Conservation (phyloP, 352 stramenopile genomes). For the Globisporangium parvum region DNA sequence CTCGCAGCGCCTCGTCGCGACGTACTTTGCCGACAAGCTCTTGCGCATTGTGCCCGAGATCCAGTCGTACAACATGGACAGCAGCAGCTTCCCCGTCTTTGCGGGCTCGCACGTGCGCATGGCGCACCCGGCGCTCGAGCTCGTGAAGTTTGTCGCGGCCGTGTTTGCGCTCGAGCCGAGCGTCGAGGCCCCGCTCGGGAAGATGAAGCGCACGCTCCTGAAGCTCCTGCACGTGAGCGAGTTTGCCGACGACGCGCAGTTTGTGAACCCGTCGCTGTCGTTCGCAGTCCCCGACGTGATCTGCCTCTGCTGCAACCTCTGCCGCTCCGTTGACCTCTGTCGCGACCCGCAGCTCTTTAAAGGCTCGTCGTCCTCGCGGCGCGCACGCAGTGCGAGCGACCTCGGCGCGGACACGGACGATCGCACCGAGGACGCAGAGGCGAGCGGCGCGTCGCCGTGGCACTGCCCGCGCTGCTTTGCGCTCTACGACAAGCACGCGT, state of each 20-base stretch:
- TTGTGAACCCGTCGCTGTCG: conserved; percentile 91
- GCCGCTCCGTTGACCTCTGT: conserved; percentile 95
- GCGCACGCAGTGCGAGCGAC: conserved; percentile 17
- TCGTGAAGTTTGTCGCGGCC: conserved; percentile 94
- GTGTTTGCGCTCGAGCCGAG: conserved; percentile 92
- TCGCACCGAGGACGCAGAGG: conserved; percentile 18
- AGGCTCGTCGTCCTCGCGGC: conserved; percentile 38
- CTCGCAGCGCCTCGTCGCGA: conserved; percentile 59
- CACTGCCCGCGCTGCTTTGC: conserved; percentile 91
- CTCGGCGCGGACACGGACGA: conserved; percentile 17
- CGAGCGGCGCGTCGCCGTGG: conserved; percentile 41
- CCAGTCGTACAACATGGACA: conserved; percentile 54
- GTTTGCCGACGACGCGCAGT: conserved; percentile 80
- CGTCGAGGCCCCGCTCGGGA: conserved; percentile 86
- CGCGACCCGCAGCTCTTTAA: conserved; percentile 89
- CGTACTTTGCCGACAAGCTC: conserved; percentile 77
- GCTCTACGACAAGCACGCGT: conserved; percentile 84
- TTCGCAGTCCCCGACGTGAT: conserved; percentile 97
- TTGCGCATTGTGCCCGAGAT: conserved; percentile 76
- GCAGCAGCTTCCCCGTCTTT: conserved; percentile 73
- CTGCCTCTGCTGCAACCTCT: conserved; percentile 94
- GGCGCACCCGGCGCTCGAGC: conserved; percentile 92
- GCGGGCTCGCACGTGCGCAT: conserved; percentile 79
- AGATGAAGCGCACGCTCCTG: conserved; percentile 90
- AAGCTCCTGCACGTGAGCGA: conserved; percentile 73